Conservation (phyloP, 2,329 filamentous ascomycete species). For the Colletotrichum caudatum region DNA sequence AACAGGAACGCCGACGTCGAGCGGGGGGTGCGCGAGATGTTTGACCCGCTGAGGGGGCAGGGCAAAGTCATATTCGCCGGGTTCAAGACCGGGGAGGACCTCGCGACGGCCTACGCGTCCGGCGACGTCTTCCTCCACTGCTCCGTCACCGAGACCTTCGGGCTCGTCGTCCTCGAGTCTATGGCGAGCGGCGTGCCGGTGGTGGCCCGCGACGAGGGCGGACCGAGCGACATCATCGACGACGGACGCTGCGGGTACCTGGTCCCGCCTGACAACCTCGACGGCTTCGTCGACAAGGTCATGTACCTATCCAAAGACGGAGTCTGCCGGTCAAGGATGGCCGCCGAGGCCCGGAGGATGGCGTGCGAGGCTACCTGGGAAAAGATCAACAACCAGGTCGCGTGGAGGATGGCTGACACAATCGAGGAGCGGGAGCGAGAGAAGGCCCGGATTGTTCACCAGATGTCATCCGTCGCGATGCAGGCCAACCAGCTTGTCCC, state of each 20-base stretch:
- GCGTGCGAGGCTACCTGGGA: constrained; percentile 77
- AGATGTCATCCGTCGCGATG: constrained; percentile 34
- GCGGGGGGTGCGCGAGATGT: constrained; percentile 70
- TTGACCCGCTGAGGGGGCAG: constrained; percentile 60
- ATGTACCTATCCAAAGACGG: constrained; percentile 61
- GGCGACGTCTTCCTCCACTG: constrained; percentile 79
- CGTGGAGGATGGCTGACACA: constrained; percentile 70
- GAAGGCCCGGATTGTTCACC: constrained; percentile 37
- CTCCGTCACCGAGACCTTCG: constrained; percentile 79
- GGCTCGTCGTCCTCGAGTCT: constrained; percentile 76
- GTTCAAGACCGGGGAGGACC: constrained; percentile 69
- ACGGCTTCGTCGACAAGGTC: constrained; percentile 67
- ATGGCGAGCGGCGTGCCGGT: constrained; percentile 79
- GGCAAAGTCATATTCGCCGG: constrained; percentile 75
- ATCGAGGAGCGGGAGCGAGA: constrained; percentile 60
- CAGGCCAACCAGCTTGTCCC: constrained; percentile 51
- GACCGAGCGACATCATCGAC: constrained; percentile 74
- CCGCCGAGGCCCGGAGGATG: constrained; percentile 61
- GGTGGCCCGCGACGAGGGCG: constrained; percentile 76
- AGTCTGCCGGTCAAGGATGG: constrained; percentile 59
- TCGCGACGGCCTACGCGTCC: constrained; percentile 75
- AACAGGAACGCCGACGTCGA: constrained; percentile 74
- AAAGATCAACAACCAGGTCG: constrained; percentile 77
- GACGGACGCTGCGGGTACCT: constrained; percentile 72
- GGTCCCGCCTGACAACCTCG: constrained; percentile 69